Evolutionary conservation across 192 early-diverging fungal genomes (phyloP).

Genomic region (Linnemannia hyalina): DNA sequence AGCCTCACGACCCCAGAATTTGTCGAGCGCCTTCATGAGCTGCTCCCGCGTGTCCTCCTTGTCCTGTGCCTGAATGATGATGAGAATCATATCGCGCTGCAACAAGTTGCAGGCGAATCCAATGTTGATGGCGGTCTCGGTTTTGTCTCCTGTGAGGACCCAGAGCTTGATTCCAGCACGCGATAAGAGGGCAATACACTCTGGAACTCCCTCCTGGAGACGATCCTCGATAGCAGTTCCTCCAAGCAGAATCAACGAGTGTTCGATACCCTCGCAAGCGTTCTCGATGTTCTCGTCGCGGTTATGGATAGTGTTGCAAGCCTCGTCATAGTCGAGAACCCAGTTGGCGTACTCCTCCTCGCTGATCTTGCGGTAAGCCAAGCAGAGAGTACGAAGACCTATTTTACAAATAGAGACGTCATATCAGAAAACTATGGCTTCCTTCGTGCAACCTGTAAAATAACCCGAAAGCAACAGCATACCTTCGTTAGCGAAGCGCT

Average conservation of each 20-base stretch:
- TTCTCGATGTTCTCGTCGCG: conserved; percentile 87
- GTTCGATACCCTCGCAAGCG: conserved; percentile 85
- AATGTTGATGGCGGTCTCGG: conserved; percentile 98
- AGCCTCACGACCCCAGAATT: conserved; percentile 60
- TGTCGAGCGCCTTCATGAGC: conserved; percentile 74
- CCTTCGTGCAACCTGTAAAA: background rate
- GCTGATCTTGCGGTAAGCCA: conserved; percentile 80
- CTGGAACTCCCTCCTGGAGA: conserved; percentile 97
- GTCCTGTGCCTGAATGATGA: conserved; percentile 76
- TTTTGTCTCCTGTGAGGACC: conserved; percentile 98
- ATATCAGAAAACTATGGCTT: background rate
- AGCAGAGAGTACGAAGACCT: conserved; percentile 89
- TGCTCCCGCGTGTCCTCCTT: conserved; percentile 72
- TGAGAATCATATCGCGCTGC: conserved; percentile 84
- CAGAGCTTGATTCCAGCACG: conserved; percentile 94
- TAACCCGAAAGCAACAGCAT: background rate
- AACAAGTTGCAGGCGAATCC: conserved; percentile 95
- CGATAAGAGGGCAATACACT: conserved; percentile 87
- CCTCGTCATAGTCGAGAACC: conserved; percentile 79
- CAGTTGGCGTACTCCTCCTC: conserved; percentile 80
- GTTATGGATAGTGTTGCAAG: conserved; percentile 77
- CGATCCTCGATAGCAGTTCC: conserved; percentile 99
- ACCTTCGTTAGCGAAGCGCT: conserved; percentile 87
- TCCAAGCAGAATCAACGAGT: conserved; percentile 83
- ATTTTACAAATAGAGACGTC: background rate